Evolutionary conservation across 441 rosid genomes (phyloP).

Genomic region (Biscutella auriculata): DNA sequence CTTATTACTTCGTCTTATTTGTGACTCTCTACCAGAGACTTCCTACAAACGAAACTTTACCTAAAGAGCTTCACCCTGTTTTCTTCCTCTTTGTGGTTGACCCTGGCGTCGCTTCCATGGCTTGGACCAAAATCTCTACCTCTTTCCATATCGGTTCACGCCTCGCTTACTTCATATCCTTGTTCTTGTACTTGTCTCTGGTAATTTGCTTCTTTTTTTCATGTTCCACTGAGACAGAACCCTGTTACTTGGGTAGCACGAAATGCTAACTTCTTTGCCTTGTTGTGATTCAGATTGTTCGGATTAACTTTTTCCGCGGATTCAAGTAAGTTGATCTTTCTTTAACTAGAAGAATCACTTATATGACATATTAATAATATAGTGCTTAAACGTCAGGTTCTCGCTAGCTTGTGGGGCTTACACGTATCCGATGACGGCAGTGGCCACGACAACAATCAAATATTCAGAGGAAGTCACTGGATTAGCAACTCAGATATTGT

Average conservation of each 20-base stretch:
- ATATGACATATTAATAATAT: not conserved
- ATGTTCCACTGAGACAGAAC: not conserved
- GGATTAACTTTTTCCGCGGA: constrained; percentile 71
- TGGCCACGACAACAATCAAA: constrained; percentile 62
- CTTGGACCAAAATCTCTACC: constrained; percentile 65
- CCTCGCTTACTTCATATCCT: constrained; percentile 71
- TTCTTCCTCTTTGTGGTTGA: constrained; percentile 86
- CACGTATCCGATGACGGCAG: constrained; percentile 86
- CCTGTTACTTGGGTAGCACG: not conserved
- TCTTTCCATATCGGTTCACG: constrained; percentile 60
- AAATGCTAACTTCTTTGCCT: not conserved
- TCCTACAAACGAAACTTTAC: constrained; percentile 75
- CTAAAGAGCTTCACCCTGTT: constrained; percentile 90
- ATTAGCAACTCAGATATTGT: constrained; percentile 36
- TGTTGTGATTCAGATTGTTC: constrained; percentile 43
- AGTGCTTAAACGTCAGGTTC: constrained; percentile 30
- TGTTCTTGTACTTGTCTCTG: constrained; percentile 76
- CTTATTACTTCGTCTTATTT: constrained; percentile 72
- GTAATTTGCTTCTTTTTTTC: constrained; percentile 15
- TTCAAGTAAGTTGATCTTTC: constrained; percentile 35
- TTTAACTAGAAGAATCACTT: not conserved
- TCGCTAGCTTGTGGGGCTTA: constrained; percentile 95
- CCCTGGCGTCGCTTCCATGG: constrained; percentile 83
- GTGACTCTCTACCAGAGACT: constrained; percentile 91
- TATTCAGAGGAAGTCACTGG: constrained; percentile 51